Conservation (phyloP, 2,329 filamentous ascomycete genomes). For the Colletotrichum abscissum region DNA sequence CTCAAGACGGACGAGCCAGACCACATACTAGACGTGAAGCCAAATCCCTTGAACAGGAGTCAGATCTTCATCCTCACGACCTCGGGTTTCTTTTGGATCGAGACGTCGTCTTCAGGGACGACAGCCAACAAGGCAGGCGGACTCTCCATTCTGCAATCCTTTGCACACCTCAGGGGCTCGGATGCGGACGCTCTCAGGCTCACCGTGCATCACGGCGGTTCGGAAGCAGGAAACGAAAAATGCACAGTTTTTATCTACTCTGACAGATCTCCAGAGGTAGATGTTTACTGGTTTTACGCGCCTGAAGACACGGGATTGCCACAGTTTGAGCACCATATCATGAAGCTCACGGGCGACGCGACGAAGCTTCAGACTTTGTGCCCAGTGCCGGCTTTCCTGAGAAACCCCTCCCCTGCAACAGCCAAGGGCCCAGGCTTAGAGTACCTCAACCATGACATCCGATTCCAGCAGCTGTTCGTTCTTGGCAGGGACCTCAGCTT, state of each 20-base stretch:
- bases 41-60: conserved; percentile 56
- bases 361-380: conserved; percentile 26
- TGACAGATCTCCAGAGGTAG: conserved; percentile 44
- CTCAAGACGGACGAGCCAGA: conserved; percentile 45
- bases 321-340: conserved; percentile 51
- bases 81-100: conserved; percentile 60
- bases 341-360: conserved; percentile 6
- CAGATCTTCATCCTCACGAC: conserved; percentile 71
- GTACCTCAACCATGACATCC: conserved; percentile 8
- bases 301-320: conserved; percentile 42
- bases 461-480: conserved; percentile 34
- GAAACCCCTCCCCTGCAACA: neutral
- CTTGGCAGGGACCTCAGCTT: conserved; percentile 28
- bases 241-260: conserved; percentile 49
- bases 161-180: conserved; percentile 55
- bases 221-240: conserved; percentile 14
- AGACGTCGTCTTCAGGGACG: conserved; percentile 44
- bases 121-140: conserved; percentile 32
- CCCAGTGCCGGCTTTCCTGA: conserved; percentile 21
- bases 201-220: conserved; percentile 44
- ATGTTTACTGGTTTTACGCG: conserved; percentile 49
- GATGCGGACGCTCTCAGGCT: conserved; percentile 53
- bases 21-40: conserved; percentile 66
- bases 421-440: conserved; percentile 15
- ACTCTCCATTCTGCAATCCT: conserved; percentile 51